phyloP scores from a whole-genome alignment of 805 yeast genomes.

The Dipodascus geniculatus region DNA sequence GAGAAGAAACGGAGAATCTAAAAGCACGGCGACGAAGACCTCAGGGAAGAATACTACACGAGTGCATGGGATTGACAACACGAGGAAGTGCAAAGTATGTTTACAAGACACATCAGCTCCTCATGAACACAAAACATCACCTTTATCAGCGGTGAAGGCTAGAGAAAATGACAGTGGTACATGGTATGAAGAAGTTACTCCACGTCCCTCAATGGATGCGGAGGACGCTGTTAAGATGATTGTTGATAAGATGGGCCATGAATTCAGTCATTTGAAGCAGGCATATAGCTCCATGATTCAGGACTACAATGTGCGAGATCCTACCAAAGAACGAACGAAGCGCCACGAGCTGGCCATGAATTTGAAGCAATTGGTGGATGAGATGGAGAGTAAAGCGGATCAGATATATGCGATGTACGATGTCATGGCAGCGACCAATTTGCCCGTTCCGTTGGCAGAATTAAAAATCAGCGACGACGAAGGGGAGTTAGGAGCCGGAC shows the following conservation, averaged over 20 bases:
- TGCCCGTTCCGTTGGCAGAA: neutral
- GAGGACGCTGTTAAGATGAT: slow-evolving; percentile 11
- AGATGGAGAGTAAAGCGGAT: slow-evolving; percentile 12
- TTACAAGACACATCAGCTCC: neutral
- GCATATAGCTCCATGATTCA: slow-evolving; percentile 5
- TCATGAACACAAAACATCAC: neutral
- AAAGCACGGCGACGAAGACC: neutral
- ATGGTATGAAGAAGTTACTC: slow-evolving; percentile 11
- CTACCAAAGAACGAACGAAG: slow-evolving; percentile 7
- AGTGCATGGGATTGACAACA: neutral
- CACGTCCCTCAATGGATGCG: slow-evolving; percentile 12
- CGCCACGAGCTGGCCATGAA: slow-evolving; percentile 8
- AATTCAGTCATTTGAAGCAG: slow-evolving; percentile 6
- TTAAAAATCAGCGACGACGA: neutral
- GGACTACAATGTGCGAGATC: slow-evolving; percentile 10
- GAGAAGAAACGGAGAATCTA: neutral
- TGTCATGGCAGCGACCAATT: slow-evolving; percentile 10
- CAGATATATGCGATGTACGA: slow-evolving; percentile 13
- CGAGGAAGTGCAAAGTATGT: neutral
- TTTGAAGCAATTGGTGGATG: slow-evolving; percentile 6
- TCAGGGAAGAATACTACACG: neutral
- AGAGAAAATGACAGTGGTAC: neutral
- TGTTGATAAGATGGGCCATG: slow-evolving; percentile 10
- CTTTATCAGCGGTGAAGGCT: neutral
- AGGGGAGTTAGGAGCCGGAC: neutral